Base-by-base conservation (phyloP, 192 early-diverging fungal genomes). In the Linnemannia schmuckeri region DNA sequence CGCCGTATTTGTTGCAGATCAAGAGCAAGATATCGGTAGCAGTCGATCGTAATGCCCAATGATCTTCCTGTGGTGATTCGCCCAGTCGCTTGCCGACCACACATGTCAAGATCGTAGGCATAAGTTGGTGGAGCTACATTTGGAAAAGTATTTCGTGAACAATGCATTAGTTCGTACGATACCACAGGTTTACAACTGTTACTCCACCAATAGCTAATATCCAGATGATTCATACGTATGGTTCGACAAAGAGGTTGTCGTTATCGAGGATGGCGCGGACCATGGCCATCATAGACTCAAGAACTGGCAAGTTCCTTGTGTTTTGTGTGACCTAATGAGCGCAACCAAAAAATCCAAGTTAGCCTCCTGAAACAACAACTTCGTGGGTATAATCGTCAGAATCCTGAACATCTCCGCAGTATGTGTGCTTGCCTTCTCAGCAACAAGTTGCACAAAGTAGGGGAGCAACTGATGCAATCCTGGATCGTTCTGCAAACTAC, bases 401-500 rank as follows among this genome's bases (percentile, higher is more conserved):
- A 20, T 52, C 22, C 6, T 12, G 78, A 40, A n/a, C 24, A 54
- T 30, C 15, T 0, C 7, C 17, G 22, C 37, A 20, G 24, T 44
- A 9, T 49, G 49, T 37, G 24, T 52, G 40, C 52, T 77, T 61
- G 95, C 92, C 80, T 97, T 96, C 75, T 97, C 96, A 7, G 95
- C 94, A 70, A 98, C 94, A 77, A 98, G 96, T 88, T 97, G 94
- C 18, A 98, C 93, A 92, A 99, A 97, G 88, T 99, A 99, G 0
- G 99, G 97, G 10, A 99, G 84, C 27, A 99, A 91, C 79, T 97
- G 96, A 86, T 98, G 96, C 69, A 99, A 93, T 20, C 98, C 99
- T 4, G 99, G 96, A 84, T 99, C 99, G 13, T 93, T 91, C 13
- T 93, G 88, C 17, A 99, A 87, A 89, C 95, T 96, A 79, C 97